Evolutionary conservation across 2,329 filamentous ascomycete species (phyloP).

Genomic region (Colletotrichum sp.): DNA sequence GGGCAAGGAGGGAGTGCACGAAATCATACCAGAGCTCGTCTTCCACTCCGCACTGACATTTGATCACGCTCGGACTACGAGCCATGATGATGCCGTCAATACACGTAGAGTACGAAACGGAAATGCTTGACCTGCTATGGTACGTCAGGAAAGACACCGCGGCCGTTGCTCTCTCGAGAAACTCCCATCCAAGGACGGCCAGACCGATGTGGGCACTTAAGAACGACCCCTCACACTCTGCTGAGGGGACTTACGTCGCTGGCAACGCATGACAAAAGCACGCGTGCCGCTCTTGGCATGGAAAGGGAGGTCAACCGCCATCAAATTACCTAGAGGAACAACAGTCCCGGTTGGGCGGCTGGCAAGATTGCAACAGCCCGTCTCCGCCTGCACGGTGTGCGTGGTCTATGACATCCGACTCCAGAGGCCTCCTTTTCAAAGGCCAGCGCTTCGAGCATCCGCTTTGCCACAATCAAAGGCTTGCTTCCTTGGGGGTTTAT

Average conservation of each 20-base stretch:
- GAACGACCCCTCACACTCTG: background rate
- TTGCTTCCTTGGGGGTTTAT: background rate
- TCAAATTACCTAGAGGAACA: background rate
- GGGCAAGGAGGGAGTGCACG: background rate
- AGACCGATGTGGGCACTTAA: background rate
- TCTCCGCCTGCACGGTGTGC: background rate
- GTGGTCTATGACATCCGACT: background rate
- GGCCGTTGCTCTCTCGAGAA: background rate
- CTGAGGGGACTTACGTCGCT: background rate
- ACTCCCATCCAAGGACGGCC: background rate
- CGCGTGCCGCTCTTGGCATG: background rate
- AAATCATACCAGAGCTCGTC: background rate
- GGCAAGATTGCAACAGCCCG: background rate
- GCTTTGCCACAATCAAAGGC: background rate
- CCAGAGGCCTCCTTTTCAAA: background rate
- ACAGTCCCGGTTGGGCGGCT: background rate
- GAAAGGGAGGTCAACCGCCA: background rate
- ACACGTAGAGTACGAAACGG: background rate
- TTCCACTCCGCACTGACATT: background rate
- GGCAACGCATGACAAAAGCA: background rate
- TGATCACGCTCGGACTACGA: rapidly evolving
- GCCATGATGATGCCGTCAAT: background rate
- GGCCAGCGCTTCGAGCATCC: background rate
- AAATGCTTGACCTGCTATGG: background rate
- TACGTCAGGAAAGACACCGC: background rate